Conservation (phyloP, 106 monocot genomes). For the Dioscorea alata region DNA sequence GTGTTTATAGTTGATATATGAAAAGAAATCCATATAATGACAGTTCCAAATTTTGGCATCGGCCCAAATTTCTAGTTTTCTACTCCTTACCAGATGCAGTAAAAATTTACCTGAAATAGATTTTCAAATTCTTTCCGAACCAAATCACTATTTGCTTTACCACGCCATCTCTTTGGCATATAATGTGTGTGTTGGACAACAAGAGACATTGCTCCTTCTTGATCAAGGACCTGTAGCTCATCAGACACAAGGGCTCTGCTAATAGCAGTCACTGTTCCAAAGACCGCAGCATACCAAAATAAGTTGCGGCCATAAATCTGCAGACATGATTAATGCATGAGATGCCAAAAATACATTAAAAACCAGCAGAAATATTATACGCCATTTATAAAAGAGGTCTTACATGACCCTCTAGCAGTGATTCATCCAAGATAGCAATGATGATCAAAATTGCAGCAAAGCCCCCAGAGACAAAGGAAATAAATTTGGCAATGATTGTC, state of each 20-base stretch:
- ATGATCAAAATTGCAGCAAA: slow-evolving; percentile 91
- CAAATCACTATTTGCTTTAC: slow-evolving; percentile 70
- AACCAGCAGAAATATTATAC: not conserved
- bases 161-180: slow-evolving; percentile 95
- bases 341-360: slow-evolving; percentile 3
- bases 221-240: slow-evolving; percentile 87
- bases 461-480: slow-evolving; percentile 93
- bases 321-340: slow-evolving; percentile 8
- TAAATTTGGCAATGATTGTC: slow-evolving; percentile 82
- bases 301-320: slow-evolving; percentile 96
- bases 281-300: slow-evolving; percentile 92
- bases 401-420: slow-evolving; percentile 97
- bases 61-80: no score
- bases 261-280: slow-evolving; percentile 86
- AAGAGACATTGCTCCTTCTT: slow-evolving; percentile 77
- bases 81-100: no score
- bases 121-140: slow-evolving; percentile 89
- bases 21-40: no score
- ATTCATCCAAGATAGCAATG: slow-evolving; percentile 88
- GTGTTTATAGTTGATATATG: no score
- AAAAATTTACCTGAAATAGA: slow-evolving; percentile 71
- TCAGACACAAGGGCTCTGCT: slow-evolving; percentile 69
- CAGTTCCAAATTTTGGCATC: no score
- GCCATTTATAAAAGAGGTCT: not conserved
- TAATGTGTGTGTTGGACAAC: slow-evolving; percentile 88